Evolutionary conservation across 768 basidiomycete species (phyloP).

Genomic region (Boletus fagicola): DNA sequence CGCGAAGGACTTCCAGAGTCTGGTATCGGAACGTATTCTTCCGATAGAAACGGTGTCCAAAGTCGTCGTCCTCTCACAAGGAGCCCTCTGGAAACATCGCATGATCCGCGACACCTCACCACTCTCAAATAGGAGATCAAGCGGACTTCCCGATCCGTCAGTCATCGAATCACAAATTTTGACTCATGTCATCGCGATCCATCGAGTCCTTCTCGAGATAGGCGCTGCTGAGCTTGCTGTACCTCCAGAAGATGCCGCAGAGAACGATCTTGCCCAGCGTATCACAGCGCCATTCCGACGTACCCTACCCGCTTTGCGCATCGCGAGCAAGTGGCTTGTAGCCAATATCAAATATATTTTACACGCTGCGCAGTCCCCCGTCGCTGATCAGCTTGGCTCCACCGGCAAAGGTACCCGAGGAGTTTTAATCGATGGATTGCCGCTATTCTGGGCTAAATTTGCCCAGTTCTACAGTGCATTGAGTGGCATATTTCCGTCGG

Average conservation of each 20-base stretch:
- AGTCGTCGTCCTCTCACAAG: conserved; percentile 69
- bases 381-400: conserved; percentile 13
- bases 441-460: conserved; percentile 73
- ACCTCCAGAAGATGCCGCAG: conserved; percentile 51
- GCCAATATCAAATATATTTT: conserved; percentile 69
- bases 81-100: conserved; percentile 81
- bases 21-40: conserved; percentile 68
- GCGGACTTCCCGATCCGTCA: conserved; percentile 25
- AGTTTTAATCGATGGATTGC: conserved; percentile 32
- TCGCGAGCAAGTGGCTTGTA: conserved; percentile 86
- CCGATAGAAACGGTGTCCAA: conserved; percentile 76
- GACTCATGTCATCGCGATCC: conserved; percentile 63
- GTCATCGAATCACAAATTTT: conserved; percentile 65
- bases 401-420: conserved; percentile 20
- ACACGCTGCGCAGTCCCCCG: conserved; percentile 40
- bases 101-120: conserved; percentile 57
- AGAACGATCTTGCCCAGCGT: conserved; percentile 67
- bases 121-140: conserved; percentile 28
- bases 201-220: conserved; percentile 61
- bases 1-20: conserved; percentile 52
- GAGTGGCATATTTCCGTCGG: conserved; percentile 63
- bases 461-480: conserved; percentile 63
- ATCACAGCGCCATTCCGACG: conserved; percentile 88
- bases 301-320: conserved; percentile 80
- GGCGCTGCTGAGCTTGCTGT: conserved; percentile 60